Conservation (phyloP, 164 flowering plant species). For the grape (Vitis vinifera) region ASM3070453v1 NC_081806.1:3093501-3094000, state of each 20-base stretch:
- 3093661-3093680: not conserved
- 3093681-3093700: not conserved
- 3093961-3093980: not conserved
- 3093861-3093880: conserved; percentile 10
- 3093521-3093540: no score
- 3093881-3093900: conserved; percentile 1
- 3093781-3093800: no score
- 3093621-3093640: not conserved
- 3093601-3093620: conserved; percentile 9
- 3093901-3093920: conserved; percentile 12
- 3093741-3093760: not conserved
- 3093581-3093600: not conserved
- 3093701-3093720: not conserved
- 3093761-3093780: not conserved
- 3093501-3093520: no score
- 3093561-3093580: not conserved
- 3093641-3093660: not conserved
- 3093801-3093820: no score
- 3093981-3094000: not conserved
- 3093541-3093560: no score
- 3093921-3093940: not conserved
- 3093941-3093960: not conserved
- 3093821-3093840: no score
- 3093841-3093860: no score
- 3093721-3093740: not conserved